phyloP scores from a whole-genome alignment of 106 monocot species.

The Allium fistulosum region DNA sequence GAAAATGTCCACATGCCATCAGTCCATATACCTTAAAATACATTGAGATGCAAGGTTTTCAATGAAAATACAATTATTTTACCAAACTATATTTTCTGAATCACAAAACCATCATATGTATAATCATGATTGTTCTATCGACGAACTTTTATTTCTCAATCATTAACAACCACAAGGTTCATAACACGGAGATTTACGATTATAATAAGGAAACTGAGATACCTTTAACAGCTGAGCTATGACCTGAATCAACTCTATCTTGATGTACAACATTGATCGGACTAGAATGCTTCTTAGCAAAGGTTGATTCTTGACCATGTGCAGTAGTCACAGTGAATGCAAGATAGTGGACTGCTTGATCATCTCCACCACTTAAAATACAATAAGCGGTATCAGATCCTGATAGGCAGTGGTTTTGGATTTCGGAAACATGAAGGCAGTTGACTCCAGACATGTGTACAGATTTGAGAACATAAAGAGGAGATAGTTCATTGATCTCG shows the following conservation, averaged over 20 bases:
- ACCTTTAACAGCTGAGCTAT: slow-evolving; percentile 97
- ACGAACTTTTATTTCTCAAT: background rate
- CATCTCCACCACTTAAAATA: slow-evolving; percentile 88
- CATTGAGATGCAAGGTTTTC: background rate
- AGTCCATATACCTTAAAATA: slow-evolving; percentile 68
- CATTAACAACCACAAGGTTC: background rate
- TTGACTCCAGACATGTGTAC: slow-evolving; percentile 96
- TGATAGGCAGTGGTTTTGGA: slow-evolving; percentile 11
- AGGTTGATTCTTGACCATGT: slow-evolving; percentile 3
- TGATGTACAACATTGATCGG: slow-evolving; percentile 5
- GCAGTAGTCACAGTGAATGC: slow-evolving; percentile 23
- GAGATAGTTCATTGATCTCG: slow-evolving; percentile 38
- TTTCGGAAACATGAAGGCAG: slow-evolving; percentile 60
- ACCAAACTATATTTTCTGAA: no score
- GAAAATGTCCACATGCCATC: slow-evolving; percentile 85
- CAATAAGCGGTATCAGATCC: slow-evolving; percentile 32
- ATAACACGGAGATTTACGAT: background rate
- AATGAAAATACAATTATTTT: no score
- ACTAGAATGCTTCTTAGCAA: slow-evolving; percentile 13
- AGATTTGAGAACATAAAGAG: slow-evolving; percentile 39
- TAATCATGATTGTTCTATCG: background rate
- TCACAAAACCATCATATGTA: no score
- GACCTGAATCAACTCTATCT: slow-evolving; percentile 58
- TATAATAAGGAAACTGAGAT: background rate
- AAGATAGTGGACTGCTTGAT: slow-evolving; percentile 73